These are phyloP conservation scores for Alternaria angustiovoidea DNA, from an alignment of 2,329 filamentous ascomycete genomes.

Conservation along the genomic window DNA sequence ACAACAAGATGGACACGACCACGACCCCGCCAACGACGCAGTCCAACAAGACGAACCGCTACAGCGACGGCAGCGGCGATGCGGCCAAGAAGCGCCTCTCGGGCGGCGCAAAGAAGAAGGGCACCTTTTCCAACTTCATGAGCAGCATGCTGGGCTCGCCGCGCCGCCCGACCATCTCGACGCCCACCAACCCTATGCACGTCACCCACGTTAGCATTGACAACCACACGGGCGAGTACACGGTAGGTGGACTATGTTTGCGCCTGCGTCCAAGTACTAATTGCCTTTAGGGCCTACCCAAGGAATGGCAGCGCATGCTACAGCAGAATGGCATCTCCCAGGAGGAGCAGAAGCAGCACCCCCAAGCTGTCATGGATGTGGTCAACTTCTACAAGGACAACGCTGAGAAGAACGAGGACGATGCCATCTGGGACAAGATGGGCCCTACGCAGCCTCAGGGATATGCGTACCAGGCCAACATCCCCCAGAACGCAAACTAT, in stretches of 20 bases:
- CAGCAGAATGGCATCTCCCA: slow-evolving; percentile 96
- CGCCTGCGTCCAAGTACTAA: slow-evolving; percentile 29
- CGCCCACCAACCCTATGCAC: slow-evolving; percentile 95
- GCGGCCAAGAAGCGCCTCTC: slow-evolving; percentile 40
- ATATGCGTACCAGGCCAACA: slow-evolving; percentile 50
- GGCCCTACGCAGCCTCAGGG: slow-evolving; percentile 76
- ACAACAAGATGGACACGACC: slow-evolving; percentile 54
- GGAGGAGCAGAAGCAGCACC: slow-evolving; percentile 94
- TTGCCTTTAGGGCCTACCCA: slow-evolving; percentile 78
- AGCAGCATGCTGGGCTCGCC: slow-evolving; percentile 66
- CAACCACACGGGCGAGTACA: slow-evolving; percentile 94
- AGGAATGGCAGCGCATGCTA: slow-evolving; percentile 96
- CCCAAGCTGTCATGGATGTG: slow-evolving; percentile 94
- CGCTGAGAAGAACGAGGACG: slow-evolving; percentile 79
- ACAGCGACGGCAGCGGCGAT: slow-evolving; percentile 48
- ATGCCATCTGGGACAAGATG: slow-evolving; percentile 95
- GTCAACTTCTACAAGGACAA: slow-evolving; percentile 98
- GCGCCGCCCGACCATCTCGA: slow-evolving; percentile 93
- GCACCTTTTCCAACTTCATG: slow-evolving; percentile 51
- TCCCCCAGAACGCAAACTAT: slow-evolving; percentile 45
- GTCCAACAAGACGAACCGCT: slow-evolving; percentile 48
- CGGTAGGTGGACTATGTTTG: slow-evolving; percentile 62
- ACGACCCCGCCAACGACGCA: slow-evolving; percentile 46
- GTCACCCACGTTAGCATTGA: slow-evolving; percentile 98
- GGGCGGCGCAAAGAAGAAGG: slow-evolving; percentile 52